Conservation (phyloP, 352 stramenopile species). For the Pythium sukuiense region DNA sequence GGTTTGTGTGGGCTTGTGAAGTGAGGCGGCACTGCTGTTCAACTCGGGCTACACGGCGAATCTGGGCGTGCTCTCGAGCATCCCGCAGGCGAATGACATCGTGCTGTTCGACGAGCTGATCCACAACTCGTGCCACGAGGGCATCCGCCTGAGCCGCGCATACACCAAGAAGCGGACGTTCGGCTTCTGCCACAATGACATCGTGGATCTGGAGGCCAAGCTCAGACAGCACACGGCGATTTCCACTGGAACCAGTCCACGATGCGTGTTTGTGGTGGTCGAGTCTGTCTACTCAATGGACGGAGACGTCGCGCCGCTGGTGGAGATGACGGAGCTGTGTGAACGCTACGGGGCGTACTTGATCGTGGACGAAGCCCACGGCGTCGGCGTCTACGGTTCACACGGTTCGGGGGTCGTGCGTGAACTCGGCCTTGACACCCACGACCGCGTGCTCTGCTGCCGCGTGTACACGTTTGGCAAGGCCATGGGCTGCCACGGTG, state of each 20-base stretch:
- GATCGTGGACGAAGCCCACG: constrained; percentile 98
- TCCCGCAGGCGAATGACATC: constrained; percentile 86
- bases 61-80: constrained; percentile 91
- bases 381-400: constrained; percentile 88
- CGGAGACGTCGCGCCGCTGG: constrained; percentile 93
- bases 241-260: neutral
- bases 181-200: constrained; percentile 93
- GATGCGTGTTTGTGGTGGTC: constrained; percentile 93
- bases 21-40: constrained; percentile 92
- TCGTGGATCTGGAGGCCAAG: constrained; percentile 68
- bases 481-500: constrained; percentile 95
- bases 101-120: constrained; percentile 97
- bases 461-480: constrained; percentile 97
- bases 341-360: constrained; percentile 79
- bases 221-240: constrained; percentile 39
- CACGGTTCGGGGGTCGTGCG: constrained; percentile 69
- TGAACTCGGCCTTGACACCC: constrained; percentile 70
- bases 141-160: constrained; percentile 85
- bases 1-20: constrained; percentile 10
- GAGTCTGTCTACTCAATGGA: constrained; percentile 99
- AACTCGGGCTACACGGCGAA: constrained; percentile 98
- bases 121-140: constrained; percentile 97
- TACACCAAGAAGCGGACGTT: constrained; percentile 42
- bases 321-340: constrained; percentile 82
- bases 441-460: constrained; percentile 78